These are phyloP conservation scores for Silene uniflora DNA, from an alignment of 148 eudicot species.

Conservation along the genomic window DNA sequence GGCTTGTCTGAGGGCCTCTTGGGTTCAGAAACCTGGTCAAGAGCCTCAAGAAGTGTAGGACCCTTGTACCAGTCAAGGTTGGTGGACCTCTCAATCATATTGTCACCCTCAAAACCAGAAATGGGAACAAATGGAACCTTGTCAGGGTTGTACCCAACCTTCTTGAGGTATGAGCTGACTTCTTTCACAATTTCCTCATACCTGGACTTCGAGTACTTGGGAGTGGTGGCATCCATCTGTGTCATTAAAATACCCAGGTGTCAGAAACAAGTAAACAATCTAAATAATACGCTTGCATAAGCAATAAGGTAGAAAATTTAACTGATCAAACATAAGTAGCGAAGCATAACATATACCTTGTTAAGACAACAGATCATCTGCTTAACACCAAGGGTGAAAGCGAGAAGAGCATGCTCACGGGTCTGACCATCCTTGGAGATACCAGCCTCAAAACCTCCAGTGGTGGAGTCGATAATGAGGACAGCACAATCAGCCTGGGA, in stretches of 20 bases:
- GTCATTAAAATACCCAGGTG: neutral
- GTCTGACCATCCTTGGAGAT: conserved; percentile 61
- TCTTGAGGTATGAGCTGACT: conserved; percentile 41
- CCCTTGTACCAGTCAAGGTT: conserved; percentile 55
- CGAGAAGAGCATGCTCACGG: conserved; percentile 60
- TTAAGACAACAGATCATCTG: conserved; percentile 57
- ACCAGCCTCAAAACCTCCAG: conserved; percentile 63
- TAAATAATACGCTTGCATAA: no score
- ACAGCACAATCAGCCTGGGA: conserved; percentile 60
- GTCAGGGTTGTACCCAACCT: conserved; percentile 53
- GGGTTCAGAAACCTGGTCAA: conserved; percentile 36
- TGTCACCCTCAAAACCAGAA: conserved; percentile 49
- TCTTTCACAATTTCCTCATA: conserved; percentile 46
- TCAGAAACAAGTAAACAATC: neutral
- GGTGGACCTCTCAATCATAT: conserved; percentile 49
- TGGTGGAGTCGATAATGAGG: conserved; percentile 53
- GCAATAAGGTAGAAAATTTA: neutral
- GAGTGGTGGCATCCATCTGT: conserved; percentile 49
- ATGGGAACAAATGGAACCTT: conserved; percentile 44
- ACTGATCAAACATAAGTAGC: neutral
- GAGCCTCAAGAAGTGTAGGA: conserved; percentile 44
- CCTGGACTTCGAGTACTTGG: conserved; percentile 44
- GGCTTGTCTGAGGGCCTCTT: conserved; percentile 52
- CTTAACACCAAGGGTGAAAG: conserved; percentile 56
- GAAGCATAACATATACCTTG: conserved; percentile 28